Conservation (phyloP, 352 stramenopile genomes). For the Globisporangium megalacanthum region DNA sequence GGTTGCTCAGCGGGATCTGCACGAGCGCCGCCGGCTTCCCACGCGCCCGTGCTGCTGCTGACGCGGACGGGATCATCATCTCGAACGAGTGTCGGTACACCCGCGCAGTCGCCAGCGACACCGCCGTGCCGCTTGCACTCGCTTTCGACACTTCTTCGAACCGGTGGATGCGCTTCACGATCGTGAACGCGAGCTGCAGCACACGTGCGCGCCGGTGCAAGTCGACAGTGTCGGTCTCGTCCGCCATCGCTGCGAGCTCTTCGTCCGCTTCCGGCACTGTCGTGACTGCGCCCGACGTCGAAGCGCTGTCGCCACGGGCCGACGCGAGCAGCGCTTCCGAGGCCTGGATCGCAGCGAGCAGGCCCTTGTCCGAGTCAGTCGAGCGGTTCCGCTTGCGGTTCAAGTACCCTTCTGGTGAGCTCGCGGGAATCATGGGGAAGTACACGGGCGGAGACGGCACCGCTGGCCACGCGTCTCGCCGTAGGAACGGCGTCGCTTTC, state of each 20-base stretch:
- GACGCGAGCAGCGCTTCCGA: constrained; percentile 26
- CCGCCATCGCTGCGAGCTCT: not conserved
- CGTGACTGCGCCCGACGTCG: not conserved
- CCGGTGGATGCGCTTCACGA: constrained; percentile 52
- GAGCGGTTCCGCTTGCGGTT: constrained; percentile 74
- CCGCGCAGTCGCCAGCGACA: not conserved
- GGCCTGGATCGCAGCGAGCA: constrained; percentile 42
- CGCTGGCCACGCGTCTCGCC: constrained; percentile 17
- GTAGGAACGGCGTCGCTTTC: constrained; percentile 28
- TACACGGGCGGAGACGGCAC: constrained; percentile 8
- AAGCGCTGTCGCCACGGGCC: not conserved
- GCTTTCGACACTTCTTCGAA: constrained; percentile 48
- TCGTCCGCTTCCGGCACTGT: constrained; percentile 14
- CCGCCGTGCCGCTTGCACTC: constrained; percentile 4
- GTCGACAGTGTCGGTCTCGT: constrained; percentile 19
- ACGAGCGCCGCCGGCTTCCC: constrained; percentile 29
- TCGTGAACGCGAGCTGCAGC: constrained; percentile 51
- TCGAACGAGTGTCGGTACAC: constrained; percentile 60
- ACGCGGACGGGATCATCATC: constrained; percentile 35
- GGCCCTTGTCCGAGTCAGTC: constrained; percentile 55
- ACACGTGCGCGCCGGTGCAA: constrained; percentile 52
- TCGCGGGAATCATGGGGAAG: constrained; percentile 25
- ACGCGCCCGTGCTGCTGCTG: not conserved
- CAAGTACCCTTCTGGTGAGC: constrained; percentile 22
- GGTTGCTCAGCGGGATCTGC: constrained; percentile 55